These are phyloP conservation scores for Nepenthes gracilis DNA, from an alignment of 148 eudicot species.

Conservation along the genomic window DNA sequence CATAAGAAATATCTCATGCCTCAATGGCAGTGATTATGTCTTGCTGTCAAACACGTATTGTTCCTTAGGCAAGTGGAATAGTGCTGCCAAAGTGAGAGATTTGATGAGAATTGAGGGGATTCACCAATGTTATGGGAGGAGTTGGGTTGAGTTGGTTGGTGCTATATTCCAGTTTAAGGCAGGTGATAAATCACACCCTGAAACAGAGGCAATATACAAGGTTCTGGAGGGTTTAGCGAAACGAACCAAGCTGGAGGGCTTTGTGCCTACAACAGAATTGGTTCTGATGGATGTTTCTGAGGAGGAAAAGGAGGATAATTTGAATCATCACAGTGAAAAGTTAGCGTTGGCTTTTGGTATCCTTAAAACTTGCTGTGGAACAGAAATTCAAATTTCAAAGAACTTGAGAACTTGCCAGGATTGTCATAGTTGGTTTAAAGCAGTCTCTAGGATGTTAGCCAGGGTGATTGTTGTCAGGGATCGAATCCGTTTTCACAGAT, in stretches of 20 bases:
- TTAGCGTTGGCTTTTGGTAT: constrained; percentile 51
- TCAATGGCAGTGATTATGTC: constrained; percentile 55
- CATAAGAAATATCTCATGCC: constrained; percentile 26
- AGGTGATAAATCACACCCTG: constrained; percentile 40
- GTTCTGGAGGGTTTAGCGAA: constrained; percentile 30
- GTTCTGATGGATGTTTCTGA: constrained; percentile 73
- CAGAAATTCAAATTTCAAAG: constrained; percentile 39
- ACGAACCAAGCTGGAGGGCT: constrained; percentile 45
- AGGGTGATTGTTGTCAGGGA: constrained; percentile 66
- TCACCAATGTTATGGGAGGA: constrained; percentile 43
- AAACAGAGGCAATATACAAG: constrained; percentile 30
- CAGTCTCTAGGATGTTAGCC: constrained; percentile 37
- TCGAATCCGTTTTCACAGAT: constrained; percentile 55
- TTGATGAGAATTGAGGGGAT: constrained; percentile 29
- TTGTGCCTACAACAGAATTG: constrained; percentile 25
- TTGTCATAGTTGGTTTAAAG: constrained; percentile 60
- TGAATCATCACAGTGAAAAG: constrained; percentile 61
- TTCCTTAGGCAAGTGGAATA: constrained; percentile 36
- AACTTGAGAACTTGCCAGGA: constrained; percentile 57
- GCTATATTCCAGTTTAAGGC: constrained; percentile 42
- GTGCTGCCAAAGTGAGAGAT: constrained; percentile 25
- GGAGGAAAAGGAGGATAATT: constrained; percentile 67
- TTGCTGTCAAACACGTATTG: constrained; percentile 58
- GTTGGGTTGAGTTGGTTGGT: constrained; percentile 58
- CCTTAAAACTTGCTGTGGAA: constrained; percentile 48